These are phyloP conservation scores for Aureobasidium sp. DNA, from an alignment of 2,329 filamentous ascomycete genomes.

Conservation along the genomic window DNA sequence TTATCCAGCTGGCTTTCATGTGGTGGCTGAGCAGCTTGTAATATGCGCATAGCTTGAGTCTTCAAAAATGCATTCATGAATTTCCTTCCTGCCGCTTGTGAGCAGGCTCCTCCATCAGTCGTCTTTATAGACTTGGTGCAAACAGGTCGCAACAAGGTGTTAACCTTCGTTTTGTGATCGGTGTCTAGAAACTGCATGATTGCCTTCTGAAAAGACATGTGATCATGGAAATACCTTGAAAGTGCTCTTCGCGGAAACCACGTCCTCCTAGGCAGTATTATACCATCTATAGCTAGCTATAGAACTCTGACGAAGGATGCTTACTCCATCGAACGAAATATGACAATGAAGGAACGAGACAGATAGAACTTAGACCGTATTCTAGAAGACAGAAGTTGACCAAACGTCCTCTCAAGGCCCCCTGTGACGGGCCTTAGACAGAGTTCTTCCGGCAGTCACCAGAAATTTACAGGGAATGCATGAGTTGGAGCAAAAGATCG, in stretches of 20 bases:
- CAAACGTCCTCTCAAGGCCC: no score
- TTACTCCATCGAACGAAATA: no score
- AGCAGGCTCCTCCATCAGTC: background rate
- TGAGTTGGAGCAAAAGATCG: background rate
- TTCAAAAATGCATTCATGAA: conserved; percentile 3
- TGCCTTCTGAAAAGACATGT: no score
- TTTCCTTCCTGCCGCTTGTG: background rate
- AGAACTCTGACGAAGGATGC: no score
- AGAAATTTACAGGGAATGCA: background rate
- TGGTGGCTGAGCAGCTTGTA: conserved; percentile 59
- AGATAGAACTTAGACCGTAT: no score
- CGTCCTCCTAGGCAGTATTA: no score
- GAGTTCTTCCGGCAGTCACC: background rate
- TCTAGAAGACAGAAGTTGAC: no score
- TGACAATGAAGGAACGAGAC: no score
- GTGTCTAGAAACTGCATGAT: background rate
- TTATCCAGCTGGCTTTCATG: conserved; percentile 93
- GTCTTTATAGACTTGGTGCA: background rate
- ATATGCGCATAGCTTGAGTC: background rate
- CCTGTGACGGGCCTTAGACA: background rate
- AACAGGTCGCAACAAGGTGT: background rate
- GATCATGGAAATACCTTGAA: no score
- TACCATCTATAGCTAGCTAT: no score
- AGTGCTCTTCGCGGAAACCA: no score
- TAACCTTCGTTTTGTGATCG: background rate